Conservation (phyloP, 2,329 filamentous ascomycete genomes). For the Paecilomyces sp. region DNA sequence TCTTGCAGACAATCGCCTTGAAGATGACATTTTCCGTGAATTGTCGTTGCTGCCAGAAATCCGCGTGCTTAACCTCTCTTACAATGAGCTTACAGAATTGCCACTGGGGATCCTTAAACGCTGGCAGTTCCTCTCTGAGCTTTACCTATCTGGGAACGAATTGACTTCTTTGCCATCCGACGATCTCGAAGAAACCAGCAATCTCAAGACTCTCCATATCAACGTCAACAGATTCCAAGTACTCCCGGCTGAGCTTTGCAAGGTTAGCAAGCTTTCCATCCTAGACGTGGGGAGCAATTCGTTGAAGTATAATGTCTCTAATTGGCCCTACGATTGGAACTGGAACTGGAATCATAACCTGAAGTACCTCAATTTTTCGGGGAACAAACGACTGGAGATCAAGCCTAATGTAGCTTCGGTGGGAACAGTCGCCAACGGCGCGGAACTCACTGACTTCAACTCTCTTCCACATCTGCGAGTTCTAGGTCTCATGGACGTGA, state of each 20-base stretch:
- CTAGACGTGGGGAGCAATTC: conserved; percentile 92
- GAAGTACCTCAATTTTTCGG: conserved; percentile 90
- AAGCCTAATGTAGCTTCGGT: conserved; percentile 56
- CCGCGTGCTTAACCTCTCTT: conserved; percentile 84
- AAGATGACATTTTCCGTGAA: conserved; percentile 93
- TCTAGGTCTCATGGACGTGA: conserved; percentile 95
- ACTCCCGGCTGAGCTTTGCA: conserved; percentile 86
- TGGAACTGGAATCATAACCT: conserved; percentile 98
- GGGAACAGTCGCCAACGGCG: conserved; percentile 41
- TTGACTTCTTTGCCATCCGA: conserved; percentile 86
- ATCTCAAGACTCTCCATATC: conserved; percentile 84
- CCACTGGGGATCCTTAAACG: conserved; percentile 79
- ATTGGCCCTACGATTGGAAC: conserved; percentile 99
- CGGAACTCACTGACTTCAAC: conserved; percentile 84
- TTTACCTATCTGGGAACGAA: conserved; percentile 94
- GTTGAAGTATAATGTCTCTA: conserved; percentile 97
- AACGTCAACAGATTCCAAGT: conserved; percentile 98
- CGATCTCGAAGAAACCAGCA: conserved; percentile 82
- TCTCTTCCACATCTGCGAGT: conserved; percentile 76
- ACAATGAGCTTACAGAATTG: conserved; percentile 90
- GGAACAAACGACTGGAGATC: conserved; percentile 94
- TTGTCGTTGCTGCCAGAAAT: conserved; percentile 75
- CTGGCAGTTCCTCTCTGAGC: conserved; percentile 83
- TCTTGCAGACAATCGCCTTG: conserved; percentile 86
- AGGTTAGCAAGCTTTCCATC: conserved; percentile 84